phyloP scores from a whole-genome alignment of 2,329 filamentous ascomycete genomes.

The Cladophialophora bantiana region DNA sequence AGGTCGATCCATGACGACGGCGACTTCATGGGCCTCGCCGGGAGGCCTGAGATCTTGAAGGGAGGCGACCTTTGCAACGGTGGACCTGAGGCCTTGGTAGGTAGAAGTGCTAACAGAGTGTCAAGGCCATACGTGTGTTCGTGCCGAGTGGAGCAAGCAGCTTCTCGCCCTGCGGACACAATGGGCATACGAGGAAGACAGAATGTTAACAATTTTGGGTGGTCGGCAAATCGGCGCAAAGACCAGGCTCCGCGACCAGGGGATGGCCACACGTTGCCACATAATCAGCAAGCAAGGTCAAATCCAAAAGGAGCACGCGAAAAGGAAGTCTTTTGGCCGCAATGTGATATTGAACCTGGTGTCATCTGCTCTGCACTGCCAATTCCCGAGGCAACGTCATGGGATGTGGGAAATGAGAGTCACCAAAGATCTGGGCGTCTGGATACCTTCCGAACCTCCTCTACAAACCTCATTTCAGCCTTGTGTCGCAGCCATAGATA shows the following conservation, averaged over 20 bases:
- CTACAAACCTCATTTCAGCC: neutral
- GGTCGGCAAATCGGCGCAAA: conserved; percentile 14
- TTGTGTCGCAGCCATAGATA: neutral
- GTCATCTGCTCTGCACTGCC: neutral
- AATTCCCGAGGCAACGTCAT: neutral
- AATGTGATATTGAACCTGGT: neutral
- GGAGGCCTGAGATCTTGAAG: neutral
- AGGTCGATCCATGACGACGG: conserved; percentile 15
- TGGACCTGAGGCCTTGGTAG: neutral
- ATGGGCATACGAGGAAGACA: conserved; percentile 6
- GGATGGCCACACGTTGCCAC: neutral
- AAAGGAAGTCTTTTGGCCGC: neutral
- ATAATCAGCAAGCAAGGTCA: neutral
- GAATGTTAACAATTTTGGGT: conserved; percentile 10
- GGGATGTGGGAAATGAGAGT: neutral
- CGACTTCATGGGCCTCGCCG: conserved; percentile 1
- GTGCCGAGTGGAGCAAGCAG: conserved; percentile 9
- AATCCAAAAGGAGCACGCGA: neutral
- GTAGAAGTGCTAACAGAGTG: neutral
- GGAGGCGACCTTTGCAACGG: neutral
- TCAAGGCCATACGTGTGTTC: conserved; percentile 14
- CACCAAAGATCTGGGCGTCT: neutral
- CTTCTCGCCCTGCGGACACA: neutral
- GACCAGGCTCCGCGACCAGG: conserved; percentile 8
- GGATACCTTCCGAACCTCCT: neutral